Evolutionary conservation across 345 rosid genomes (phyloP), one percentile per base, ranked within the genome.

Genomic region (Brassica nigra): DNA sequence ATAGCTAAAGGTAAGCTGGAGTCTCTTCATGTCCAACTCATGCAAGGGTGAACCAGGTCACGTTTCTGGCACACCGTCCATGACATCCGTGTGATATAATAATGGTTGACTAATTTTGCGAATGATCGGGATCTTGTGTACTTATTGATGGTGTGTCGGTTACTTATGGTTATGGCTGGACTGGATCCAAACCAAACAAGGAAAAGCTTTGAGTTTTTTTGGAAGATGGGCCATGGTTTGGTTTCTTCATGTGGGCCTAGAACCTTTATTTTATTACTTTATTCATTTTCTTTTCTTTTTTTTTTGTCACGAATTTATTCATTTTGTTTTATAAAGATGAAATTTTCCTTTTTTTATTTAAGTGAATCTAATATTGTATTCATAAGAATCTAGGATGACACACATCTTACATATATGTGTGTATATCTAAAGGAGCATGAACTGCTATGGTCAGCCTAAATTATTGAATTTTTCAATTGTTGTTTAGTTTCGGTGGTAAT

Each of bases 21-120:
- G 68, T 69, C 72, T 44, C 23, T 44, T 44, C 37, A 47, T 68
- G 72, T 20, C 36, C 37, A 68, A 68, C 72, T 27, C 36, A 68
- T 68, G 59, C 4, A 28, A 27, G 14, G 72, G 20, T 68, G 37
- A 16, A 11, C 31, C 47, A 54, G 16, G 74, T 70, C 47, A 30
- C 44, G 16, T 68, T 52, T 10, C 30, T 54, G 5, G 64, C 18
- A 20, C 73, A 69, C 62, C 73, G 61, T 28, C 61, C 34, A 28
- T 47, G 14, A 33, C 72, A 16, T 47, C 39, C 11, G 16, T 68
- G 27, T 29, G 61, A 34, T 65, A 30, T 9, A 33, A 33, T 15
- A 8, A 33, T 64, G 42, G 8, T 65, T 65, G 29, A 65, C 42
- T 64, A 64, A 15, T 31, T 42, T 62, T 63, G 42, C 10, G 4